Conservation (phyloP, 441 rosid genomes). For the Arabidopsis lyrata region DNA sequence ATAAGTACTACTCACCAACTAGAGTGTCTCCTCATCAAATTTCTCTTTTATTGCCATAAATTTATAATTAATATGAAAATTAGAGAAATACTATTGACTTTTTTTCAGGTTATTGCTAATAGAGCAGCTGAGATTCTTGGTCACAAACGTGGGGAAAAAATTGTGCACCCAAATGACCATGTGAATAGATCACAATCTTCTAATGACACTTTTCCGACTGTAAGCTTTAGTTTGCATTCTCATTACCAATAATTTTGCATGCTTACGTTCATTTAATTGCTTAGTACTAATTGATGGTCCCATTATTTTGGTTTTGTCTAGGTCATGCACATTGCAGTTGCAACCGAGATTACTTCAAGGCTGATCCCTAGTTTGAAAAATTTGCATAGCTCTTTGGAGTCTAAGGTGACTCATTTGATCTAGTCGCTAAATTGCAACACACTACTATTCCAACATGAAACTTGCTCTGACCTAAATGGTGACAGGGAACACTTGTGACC, state of each 20-base stretch:
- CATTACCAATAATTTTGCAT: background rate
- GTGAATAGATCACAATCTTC: constrained; percentile 95
- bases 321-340: constrained; percentile 98
- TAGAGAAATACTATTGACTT: background rate
- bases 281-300: background rate
- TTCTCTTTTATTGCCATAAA: too few relatives aligned
- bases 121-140: constrained; percentile 97
- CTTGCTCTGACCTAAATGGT: background rate
- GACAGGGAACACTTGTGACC: background rate
- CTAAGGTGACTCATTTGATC: constrained; percentile 54
- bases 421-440: background rate
- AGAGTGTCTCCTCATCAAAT: too few relatives aligned
- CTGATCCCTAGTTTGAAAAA: constrained; percentile 72
- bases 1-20: too few relatives aligned
- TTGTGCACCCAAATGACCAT: constrained; percentile 95
- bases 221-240: constrained; percentile 38
- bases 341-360: constrained; percentile 78
- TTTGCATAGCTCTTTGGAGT: constrained; percentile 64
- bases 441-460: background rate
- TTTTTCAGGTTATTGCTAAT: constrained; percentile 87
- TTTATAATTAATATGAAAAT: too few relatives aligned
- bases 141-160: constrained; percentile 77
- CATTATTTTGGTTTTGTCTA: constrained; percentile 38
- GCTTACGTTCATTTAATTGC: background rate
- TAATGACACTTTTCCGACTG: constrained; percentile 94